Conservation (phyloP, 1,139 yeast genomes). For the Blastobotrys ciferrii region DNA sequence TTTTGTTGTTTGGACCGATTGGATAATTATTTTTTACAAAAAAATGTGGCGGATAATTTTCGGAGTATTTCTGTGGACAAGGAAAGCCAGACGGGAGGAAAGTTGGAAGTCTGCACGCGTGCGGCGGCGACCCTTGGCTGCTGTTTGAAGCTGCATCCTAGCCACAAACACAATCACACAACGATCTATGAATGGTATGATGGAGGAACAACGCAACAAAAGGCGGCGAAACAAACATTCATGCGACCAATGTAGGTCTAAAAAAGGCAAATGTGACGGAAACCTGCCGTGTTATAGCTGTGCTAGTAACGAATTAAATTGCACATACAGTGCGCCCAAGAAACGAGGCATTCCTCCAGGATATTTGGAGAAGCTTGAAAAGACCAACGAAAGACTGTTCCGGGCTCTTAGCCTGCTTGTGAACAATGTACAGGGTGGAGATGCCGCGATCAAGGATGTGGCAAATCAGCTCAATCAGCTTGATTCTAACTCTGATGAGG, state of each 20-base stretch:
- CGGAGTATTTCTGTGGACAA: too few relatives aligned
- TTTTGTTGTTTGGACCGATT: too few relatives aligned
- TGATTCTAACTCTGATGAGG: not conserved
- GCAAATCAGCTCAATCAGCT: conserved; percentile 4
- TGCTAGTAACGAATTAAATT: conserved; percentile 2
- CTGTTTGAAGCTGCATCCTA: too few relatives aligned
- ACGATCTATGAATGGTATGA: too few relatives aligned
- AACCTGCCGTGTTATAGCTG: conserved; percentile 10
- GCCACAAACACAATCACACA: too few relatives aligned
- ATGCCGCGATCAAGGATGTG: not conserved
- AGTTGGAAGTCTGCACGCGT: too few relatives aligned
- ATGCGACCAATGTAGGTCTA: conserved; percentile 12
- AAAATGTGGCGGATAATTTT: too few relatives aligned
- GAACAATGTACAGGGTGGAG: conserved; percentile 4
- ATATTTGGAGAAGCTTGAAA: conserved; percentile 11
- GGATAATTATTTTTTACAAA: too few relatives aligned
- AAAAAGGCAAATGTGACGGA: conserved; percentile 13
- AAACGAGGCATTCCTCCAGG: conserved; percentile 13
- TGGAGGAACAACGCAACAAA: conserved; percentile 4
- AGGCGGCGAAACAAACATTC: conserved; percentile 13
- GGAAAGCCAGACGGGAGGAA: too few relatives aligned
- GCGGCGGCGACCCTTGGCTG: too few relatives aligned
- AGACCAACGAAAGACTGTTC: conserved; percentile 8
- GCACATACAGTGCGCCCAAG: conserved; percentile 11
- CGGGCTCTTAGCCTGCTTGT: not conserved